Evolutionary conservation across 768 basidiomycete species (phyloP).

Genomic region (Fomitopsis pulvina): DNA sequence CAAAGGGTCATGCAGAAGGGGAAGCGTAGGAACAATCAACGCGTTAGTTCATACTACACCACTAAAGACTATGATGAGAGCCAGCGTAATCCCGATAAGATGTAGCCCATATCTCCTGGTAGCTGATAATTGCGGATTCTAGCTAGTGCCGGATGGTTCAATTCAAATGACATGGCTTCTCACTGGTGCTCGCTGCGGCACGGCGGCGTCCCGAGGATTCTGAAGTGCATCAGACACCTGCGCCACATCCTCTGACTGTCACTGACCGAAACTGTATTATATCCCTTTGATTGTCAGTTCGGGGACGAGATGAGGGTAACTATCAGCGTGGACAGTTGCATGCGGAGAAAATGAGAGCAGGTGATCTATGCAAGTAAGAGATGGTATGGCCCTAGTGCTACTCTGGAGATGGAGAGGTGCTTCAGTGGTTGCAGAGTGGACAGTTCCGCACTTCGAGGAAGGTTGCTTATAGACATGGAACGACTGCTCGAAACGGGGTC

Average conservation of each 20-base stretch:
- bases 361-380: no score
- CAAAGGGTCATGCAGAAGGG: not conserved
- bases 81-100: not conserved
- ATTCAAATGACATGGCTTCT: not conserved
- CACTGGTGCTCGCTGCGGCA: not conserved
- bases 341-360: not conserved
- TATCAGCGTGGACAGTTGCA: not conserved
- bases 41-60: not conserved
- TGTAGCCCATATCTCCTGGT: not conserved
- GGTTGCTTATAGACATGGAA: no score
- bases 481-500: not conserved
- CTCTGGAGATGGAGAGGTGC: no score
- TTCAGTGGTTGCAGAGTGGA: no score
- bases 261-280: no score
- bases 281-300: not conserved
- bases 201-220: no score
- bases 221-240: not conserved
- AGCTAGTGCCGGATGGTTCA: not conserved
- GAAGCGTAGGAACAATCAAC: not conserved
- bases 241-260: not conserved
- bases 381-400: no score
- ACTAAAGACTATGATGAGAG: not conserved
- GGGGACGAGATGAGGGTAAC: not conserved
- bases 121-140: not conserved
- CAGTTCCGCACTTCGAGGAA: no score